phyloP scores from a whole-genome alignment of 768 basidiomycete genomes.

The Pleurotus tuoliensis region DNA sequence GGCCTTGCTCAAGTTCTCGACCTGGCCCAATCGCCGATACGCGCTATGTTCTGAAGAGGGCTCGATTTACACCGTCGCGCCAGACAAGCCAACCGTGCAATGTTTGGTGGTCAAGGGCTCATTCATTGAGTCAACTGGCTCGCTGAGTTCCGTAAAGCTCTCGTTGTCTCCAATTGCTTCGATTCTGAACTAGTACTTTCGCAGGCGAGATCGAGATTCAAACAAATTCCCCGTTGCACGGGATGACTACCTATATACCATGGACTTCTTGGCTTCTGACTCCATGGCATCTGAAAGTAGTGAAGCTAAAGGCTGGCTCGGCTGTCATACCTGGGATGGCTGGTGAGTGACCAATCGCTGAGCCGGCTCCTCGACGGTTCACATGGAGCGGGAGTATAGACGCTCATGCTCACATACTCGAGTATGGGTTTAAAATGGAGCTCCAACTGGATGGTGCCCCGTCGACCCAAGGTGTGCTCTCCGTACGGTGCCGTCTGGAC shows the following conservation, averaged over 20 bases:
- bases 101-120: conserved; percentile 56
- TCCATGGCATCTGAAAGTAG: conserved; percentile 8
- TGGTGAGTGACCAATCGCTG: conserved; percentile 35
- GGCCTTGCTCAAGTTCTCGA: conserved; percentile 8
- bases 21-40: conserved; percentile 29
- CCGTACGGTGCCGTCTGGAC: not conserved
- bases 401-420: conserved; percentile 75
- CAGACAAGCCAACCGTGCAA: conserved; percentile 43
- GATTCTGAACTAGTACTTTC: no score
- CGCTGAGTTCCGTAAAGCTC: conserved; percentile 34
- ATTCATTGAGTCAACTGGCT: conserved; percentile 45
- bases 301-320: conserved; percentile 22
- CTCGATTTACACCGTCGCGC: conserved; percentile 71
- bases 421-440: conserved; percentile 68
- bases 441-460: conserved; percentile 56
- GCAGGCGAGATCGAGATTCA: not conserved
- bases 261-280: conserved; percentile 4
- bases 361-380: not conserved
- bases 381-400: conserved; percentile 36
- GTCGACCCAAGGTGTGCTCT: conserved; percentile 52
- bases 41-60: conserved; percentile 50
- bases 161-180: not conserved
- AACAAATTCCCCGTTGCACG: not conserved
- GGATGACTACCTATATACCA: not conserved
- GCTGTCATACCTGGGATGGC: conserved; percentile 72